Conservation (phyloP, 1,284 basidiomycete species). For the Tilletia setariae region DNA sequence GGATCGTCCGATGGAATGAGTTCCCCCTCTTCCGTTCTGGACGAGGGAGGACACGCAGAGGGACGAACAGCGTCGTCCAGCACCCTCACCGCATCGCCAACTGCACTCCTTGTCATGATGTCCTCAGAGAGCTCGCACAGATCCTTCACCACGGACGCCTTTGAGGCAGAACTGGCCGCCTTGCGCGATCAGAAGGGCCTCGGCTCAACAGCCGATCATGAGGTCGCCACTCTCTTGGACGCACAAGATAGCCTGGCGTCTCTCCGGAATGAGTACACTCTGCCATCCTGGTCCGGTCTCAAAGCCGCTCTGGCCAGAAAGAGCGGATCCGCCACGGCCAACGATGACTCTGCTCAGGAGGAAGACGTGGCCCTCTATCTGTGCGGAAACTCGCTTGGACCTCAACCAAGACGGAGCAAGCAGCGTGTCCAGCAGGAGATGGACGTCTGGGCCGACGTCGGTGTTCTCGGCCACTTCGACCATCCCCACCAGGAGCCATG, state of each 20-base stretch:
- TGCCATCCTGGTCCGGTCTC: constrained; percentile 2
- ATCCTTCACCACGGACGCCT: background rate
- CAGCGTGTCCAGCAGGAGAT: constrained; percentile 78
- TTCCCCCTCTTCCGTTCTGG: no score
- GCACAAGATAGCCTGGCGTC: constrained; percentile 9
- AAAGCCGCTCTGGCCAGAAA: background rate
- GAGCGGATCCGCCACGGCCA: background rate
- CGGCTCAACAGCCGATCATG: background rate
- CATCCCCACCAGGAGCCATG: constrained; percentile 81
- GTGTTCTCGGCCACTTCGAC: constrained; percentile 84
- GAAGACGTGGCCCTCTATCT: constrained; percentile 67
- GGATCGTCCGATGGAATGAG: no score
- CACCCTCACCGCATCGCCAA: no score
- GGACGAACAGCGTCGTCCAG: no score
- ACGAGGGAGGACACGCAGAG: no score
- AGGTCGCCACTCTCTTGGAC: constrained; percentile 14
- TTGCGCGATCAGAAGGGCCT: background rate
- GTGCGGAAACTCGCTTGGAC: constrained; percentile 92
- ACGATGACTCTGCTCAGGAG: background rate
- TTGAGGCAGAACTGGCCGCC: background rate
- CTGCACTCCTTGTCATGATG: no score
- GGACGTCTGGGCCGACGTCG: constrained; percentile 73
- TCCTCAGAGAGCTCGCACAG: background rate
- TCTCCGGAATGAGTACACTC: constrained; percentile 15
- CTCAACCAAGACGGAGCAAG: constrained; percentile 71